These are phyloP conservation scores for Trichoderma atrobrunneum DNA, from an alignment of 2,329 filamentous ascomycete species.

Conservation along the genomic window DNA sequence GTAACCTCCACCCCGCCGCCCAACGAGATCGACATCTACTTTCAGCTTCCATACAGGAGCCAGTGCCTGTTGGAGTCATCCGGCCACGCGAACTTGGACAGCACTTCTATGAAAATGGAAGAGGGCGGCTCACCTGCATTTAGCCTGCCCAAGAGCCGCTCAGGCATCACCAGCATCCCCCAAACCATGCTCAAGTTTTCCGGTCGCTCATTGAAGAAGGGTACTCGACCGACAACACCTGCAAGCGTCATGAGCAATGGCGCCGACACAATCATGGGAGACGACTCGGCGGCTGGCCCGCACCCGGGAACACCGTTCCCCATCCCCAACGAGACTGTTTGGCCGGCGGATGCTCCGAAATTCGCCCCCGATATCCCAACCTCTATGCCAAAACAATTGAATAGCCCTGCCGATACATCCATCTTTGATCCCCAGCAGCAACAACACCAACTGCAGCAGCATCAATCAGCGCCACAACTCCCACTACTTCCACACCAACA, in stretches of 20 bases:
- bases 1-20: constrained; percentile 37
- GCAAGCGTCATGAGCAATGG: constrained; percentile 24
- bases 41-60: constrained; percentile 37
- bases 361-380: constrained; percentile 36
- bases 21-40: constrained; percentile 39
- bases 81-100: constrained; percentile 26
- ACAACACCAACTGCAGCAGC: constrained; percentile 18
- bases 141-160: constrained; percentile 29
- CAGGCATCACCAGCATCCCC: constrained; percentile 29
- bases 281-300: constrained; percentile 35
- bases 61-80: constrained; percentile 37
- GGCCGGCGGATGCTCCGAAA: constrained; percentile 40
- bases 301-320: constrained; percentile 42
- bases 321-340: constrained; percentile 38
- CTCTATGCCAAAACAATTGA: constrained; percentile 32
- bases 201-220: constrained; percentile 35
- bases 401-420: constrained; percentile 31
- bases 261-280: constrained; percentile 33
- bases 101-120: constrained; percentile 28
- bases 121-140: constrained; percentile 27
- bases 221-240: constrained; percentile 37
- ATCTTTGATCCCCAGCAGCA: constrained; percentile 9
- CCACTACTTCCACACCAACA: constrained; percentile 21
- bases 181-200: constrained; percentile 34
- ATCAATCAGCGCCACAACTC: neutral